Conservation (phyloP, 2,329 filamentous ascomycete genomes). For the Lithohypha guttulata region DNA sequence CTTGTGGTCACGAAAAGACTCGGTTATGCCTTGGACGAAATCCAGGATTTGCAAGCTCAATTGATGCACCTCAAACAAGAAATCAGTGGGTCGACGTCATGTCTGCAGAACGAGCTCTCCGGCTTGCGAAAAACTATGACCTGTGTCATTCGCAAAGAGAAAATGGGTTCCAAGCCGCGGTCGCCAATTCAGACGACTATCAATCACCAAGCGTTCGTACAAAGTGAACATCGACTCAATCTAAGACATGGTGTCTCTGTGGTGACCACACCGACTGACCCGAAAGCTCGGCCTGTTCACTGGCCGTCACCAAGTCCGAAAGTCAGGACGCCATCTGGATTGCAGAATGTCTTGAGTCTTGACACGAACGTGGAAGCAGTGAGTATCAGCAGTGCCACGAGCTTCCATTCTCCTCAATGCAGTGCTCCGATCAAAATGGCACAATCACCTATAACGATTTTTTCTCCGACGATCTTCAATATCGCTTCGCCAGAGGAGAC, state of each 20-base stretch:
- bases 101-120: constrained; percentile 15
- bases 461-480: constrained; percentile 8
- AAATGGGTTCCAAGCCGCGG: neutral
- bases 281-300: neutral
- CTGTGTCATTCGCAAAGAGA: constrained; percentile 19
- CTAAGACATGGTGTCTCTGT: constrained; percentile 1
- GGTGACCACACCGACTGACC: constrained; percentile 8
- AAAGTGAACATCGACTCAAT: constrained; percentile 4
- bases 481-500: too few relatives aligned
- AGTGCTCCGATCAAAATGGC: neutral
- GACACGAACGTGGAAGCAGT: constrained; percentile 5
- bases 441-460: constrained; percentile 5
- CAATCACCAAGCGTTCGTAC: neutral
- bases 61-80: constrained; percentile 13
- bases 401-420: neutral
- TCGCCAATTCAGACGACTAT: neutral
- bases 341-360: constrained; percentile 1
- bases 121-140: constrained; percentile 16
- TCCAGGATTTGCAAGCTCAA: constrained; percentile 17
- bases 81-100: constrained; percentile 13
- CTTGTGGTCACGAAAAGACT: constrained; percentile 18
- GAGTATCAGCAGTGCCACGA: neutral
- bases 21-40: constrained; percentile 19
- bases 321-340: constrained; percentile 5
- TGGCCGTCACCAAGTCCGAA: neutral